Base-by-base conservation (phyloP, 306 rosid species). In the Nissolia schottii region DNA sequence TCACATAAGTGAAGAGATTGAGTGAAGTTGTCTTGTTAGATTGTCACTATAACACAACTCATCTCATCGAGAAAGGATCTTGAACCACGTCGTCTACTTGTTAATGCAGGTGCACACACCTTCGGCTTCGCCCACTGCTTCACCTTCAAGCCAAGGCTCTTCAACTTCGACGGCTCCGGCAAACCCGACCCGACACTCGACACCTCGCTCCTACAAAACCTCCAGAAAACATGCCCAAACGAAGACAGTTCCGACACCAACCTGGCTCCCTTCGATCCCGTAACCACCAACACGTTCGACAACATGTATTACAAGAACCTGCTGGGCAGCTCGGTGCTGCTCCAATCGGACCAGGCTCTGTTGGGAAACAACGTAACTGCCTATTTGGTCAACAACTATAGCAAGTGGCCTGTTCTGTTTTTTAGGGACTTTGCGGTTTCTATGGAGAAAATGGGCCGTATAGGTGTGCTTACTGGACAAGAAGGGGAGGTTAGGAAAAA, bases 61-160 rank as follows among this genome's bases (percentile, higher is more conserved):
- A n/a, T n/a, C n/a, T n/a, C n/a, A n/a, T n/a, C n/a, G n/a, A n/a
- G n/a, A n/a, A n/a, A n/a, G n/a, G n/a, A n/a, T n/a, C n/a, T n/a
- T n/a, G n/a, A n/a, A n/a, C n/a, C n/a, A n/a, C n/a, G n/a, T n/a
- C n/a, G n/a, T n/a, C n/a, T n/a, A n/a, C n/a, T n/a, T n/a, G n/a
- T 31, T 10, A 23, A 15, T 57, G 73, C 77, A 90, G 97, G 96
- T 29, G 95, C 91, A 0, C 96, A 94, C 79, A 91, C 96, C 0
- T 80, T 91, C 50, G 97, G 97, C 1, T 89, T 94, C 68, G 95
- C 99, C 28, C 97, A 85, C 41, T 94, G 99, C 74, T 85, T 85
- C 43, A 80, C 92, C 14, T 91, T 94, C 95, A 94, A 91, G 89
- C 22, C 79, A 20, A 86, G 97, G 79, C 85, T 94, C 1, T 94